Base-by-base conservation (phyloP, 2,329 filamentous ascomycete species). In the Colletotrichum theobromicola region DNA sequence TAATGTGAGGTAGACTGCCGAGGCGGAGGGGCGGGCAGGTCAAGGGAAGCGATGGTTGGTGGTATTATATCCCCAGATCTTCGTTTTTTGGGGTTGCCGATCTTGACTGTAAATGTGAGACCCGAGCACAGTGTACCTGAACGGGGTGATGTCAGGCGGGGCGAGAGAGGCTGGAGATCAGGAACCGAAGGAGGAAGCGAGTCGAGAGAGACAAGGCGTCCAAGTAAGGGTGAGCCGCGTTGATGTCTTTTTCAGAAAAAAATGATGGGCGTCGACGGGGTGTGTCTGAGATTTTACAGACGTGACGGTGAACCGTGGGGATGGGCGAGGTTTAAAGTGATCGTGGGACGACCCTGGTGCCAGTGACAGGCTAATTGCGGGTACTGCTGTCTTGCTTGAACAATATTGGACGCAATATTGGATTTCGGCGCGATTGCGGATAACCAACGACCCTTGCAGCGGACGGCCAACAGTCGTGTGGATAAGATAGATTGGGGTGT, bases 351-450 rank as follows among this genome's bases (percentile, higher is more conserved):
- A 74, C 72, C 72, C 62, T 62, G 55, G 62, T 66, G 53, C 50
- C 37, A 68, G 68, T 72, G 62, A 74, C 72, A 74, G 72, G 72
- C 72, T 63, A 72, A 71, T 74, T 67, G 72, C 68, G 68, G 72
- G 72, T 50, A 74, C 68, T 46, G 30, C 42, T 74, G 68, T 74
- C 72, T 74, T 74, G 72, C 68, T 63, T 72, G 72, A 37, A 67
- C 68, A 74, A 74, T 74, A 74, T 74, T 74, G 72, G 72, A 74
- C 30, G 68, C 68, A 74, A 72, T 74, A 74, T 74, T 72, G 72
- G 67, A 61, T 62, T 61, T 74, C 72, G 72, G 72, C 68, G 68
- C 72, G 72, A 74, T 74, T 74, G 68, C 72, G 72, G 68, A 67
- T 63, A 62, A 74, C 72, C 68, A 61, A 74, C 42, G 42, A 50